Percentiles rank a stretch among this genome's conserved stretches.
Evolutionary conservation across 2,329 filamentous ascomycete genomes (phyloP).

Genomic region (Thielaviopsis euricoi): DNA sequence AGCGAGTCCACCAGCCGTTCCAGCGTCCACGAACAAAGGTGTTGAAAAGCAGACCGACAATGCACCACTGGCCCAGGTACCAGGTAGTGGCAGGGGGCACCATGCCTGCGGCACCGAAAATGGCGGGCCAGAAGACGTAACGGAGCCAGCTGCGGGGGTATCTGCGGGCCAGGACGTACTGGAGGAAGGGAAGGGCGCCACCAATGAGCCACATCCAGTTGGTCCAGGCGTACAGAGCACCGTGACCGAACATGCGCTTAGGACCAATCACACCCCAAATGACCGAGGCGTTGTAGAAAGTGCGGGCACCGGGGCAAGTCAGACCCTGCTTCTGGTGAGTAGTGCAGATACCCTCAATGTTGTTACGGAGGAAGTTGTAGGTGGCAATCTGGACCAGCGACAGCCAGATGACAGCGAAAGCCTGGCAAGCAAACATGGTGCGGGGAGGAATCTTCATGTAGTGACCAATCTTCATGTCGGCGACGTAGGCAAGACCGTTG

Average conservation of each 20-base stretch:
- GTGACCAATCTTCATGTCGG: slow-evolving; percentile 35
- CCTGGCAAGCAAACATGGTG: slow-evolving; percentile 29
- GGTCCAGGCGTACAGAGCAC: slow-evolving; percentile 30
- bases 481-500: slow-evolving; percentile 30
- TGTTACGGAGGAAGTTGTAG: slow-evolving; percentile 26
- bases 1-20: slow-evolving; percentile 40
- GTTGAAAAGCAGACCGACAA: slow-evolving; percentile 40
- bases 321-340: slow-evolving; percentile 30
- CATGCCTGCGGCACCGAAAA: slow-evolving; percentile 32
- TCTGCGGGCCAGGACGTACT: slow-evolving; percentile 30
- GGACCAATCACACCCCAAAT: slow-evolving; percentile 44
- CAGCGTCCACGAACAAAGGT: slow-evolving; percentile 31
- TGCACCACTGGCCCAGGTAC: slow-evolving; percentile 37
- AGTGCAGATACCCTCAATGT: slow-evolving; percentile 37
- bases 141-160: slow-evolving; percentile 30
- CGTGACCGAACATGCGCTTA: slow-evolving; percentile 19
- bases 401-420: slow-evolving; percentile 25
- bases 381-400: slow-evolving; percentile 22
- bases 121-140: slow-evolving; percentile 35
- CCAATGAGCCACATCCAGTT: slow-evolving; percentile 42
- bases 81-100: slow-evolving; percentile 40
- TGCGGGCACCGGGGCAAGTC: slow-evolving; percentile 38
- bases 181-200: slow-evolving; percentile 27
- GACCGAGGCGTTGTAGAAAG: slow-evolving; percentile 43
- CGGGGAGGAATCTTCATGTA: slow-evolving; percentile 38